Evolutionary conservation across 73 alveolate species (phyloP).

Genomic region (Paramecium caudatum): DNA sequence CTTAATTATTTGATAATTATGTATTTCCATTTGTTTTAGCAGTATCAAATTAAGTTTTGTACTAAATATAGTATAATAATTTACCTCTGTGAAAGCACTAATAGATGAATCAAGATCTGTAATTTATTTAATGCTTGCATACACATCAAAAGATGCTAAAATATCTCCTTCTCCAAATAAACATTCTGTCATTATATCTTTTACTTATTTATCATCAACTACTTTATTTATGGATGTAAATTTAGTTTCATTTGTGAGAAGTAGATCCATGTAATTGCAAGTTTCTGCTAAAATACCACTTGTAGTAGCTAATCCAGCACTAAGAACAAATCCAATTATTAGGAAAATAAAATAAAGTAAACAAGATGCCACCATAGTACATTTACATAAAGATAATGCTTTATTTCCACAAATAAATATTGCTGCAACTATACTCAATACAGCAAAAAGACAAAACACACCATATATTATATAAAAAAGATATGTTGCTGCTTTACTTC

Average conservation of each 20-base stretch:
- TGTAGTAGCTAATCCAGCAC: neutral
- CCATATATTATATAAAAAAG: slow-evolving; percentile 29
- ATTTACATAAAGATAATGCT: neutral
- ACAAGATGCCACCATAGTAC: neutral
- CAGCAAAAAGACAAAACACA: neutral
- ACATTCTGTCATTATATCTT: neutral
- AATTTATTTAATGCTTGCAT: neutral
- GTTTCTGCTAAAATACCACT: slow-evolving; percentile 40
- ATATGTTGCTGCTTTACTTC: neutral
- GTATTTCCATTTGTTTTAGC: neutral
- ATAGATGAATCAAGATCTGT: neutral
- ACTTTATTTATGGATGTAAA: neutral
- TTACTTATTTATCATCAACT: neutral
- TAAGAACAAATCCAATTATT: neutral
- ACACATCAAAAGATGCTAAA: neutral
- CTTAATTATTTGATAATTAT: neutral
- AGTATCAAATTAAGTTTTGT: no score
- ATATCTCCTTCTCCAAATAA: slow-evolving; percentile 30
- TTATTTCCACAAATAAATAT: neutral
- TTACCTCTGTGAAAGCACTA: neutral
- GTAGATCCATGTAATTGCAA: slow-evolving; percentile 19
- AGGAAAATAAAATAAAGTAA: neutral
- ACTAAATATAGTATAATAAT: no score
- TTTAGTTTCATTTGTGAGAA: neutral
- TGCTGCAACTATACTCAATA: neutral